Conservation (phyloP, 2,329 filamentous ascomycete species). For the Fusarium equiseti region DNA sequence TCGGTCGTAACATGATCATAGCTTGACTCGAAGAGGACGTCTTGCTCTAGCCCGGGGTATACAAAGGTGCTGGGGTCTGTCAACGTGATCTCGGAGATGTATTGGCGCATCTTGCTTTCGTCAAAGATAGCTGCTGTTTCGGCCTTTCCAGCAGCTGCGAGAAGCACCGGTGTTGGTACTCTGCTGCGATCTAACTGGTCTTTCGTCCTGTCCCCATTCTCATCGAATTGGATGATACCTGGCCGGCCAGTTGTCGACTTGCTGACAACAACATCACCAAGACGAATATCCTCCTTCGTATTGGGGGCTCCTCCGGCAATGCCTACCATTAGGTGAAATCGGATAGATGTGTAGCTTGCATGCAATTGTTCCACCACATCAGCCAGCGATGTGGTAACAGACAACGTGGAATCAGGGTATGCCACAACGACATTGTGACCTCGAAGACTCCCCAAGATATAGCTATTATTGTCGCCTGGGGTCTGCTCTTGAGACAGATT, state of each 20-base stretch:
- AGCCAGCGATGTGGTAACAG: neutral
- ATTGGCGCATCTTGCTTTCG: neutral
- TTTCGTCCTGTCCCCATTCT: neutral
- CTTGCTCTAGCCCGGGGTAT: neutral
- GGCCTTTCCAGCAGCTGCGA: neutral
- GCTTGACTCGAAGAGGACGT: neutral
- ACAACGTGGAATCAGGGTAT: neutral
- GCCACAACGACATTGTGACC: neutral
- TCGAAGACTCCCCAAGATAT: neutral
- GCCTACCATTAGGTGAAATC: neutral
- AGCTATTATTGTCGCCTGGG: neutral
- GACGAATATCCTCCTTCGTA: neutral
- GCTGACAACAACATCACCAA: slow-evolving; percentile 6
- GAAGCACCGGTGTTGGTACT: neutral
- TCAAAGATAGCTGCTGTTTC: slow-evolving; percentile 1
- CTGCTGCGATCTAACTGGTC: neutral
- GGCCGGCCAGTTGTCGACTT: neutral
- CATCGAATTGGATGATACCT: neutral
- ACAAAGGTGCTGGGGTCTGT: neutral
- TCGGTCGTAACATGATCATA: neutral
- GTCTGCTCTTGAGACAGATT: neutral
- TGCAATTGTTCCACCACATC: neutral
- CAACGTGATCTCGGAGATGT: neutral
- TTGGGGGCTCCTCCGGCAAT: neutral
- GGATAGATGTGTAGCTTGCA: neutral